These are phyloP conservation scores for Diaporthe capsici DNA, from an alignment of 2,329 filamentous ascomycete genomes.

Conservation along the genomic window DNA sequence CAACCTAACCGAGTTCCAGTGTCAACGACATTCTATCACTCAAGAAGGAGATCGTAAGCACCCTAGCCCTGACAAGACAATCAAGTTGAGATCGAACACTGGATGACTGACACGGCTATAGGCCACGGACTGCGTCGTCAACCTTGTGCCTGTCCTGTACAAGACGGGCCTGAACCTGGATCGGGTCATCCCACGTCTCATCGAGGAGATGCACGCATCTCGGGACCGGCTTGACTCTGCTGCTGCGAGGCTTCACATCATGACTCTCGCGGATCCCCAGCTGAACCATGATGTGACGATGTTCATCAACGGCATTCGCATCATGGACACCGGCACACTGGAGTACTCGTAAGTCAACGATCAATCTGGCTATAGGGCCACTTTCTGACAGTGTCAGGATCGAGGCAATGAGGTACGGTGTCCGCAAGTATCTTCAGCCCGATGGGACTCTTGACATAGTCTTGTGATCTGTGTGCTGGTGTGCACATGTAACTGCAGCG, in stretches of 20 bases:
- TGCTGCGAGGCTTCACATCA: conserved; percentile 28
- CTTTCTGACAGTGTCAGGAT: conserved; percentile 46
- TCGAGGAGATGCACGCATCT: conserved; percentile 37
- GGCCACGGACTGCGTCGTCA: conserved; percentile 44
- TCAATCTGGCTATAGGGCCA: no score
- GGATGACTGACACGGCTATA: conserved; percentile 12
- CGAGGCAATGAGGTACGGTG: conserved; percentile 51
- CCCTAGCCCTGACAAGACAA: neutral
- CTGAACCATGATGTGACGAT: conserved; percentile 40
- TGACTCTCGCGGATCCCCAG: conserved; percentile 40
- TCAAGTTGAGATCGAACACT: neutral
- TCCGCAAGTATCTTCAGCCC: conserved; percentile 48
- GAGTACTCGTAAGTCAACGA: conserved; percentile 51
- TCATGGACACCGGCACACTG: conserved; percentile 51
- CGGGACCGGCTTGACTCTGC: conserved; percentile 39
- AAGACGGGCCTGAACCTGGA: conserved; percentile 34
- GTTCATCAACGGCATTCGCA: conserved; percentile 51
- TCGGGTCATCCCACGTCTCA: conserved; percentile 28
- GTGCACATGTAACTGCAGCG: conserved; percentile 28
- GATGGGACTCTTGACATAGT: conserved; percentile 53
- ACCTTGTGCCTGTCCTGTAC: conserved; percentile 43
- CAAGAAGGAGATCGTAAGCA: conserved; percentile 45
- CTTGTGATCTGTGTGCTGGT: conserved; percentile 43
- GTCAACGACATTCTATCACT: conserved; percentile 45
- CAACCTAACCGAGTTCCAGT: conserved; percentile 25